These are phyloP conservation scores for Cordyceps farinosa DNA, from an alignment of 2,329 filamentous ascomycete genomes.

Conservation along the genomic window DNA sequence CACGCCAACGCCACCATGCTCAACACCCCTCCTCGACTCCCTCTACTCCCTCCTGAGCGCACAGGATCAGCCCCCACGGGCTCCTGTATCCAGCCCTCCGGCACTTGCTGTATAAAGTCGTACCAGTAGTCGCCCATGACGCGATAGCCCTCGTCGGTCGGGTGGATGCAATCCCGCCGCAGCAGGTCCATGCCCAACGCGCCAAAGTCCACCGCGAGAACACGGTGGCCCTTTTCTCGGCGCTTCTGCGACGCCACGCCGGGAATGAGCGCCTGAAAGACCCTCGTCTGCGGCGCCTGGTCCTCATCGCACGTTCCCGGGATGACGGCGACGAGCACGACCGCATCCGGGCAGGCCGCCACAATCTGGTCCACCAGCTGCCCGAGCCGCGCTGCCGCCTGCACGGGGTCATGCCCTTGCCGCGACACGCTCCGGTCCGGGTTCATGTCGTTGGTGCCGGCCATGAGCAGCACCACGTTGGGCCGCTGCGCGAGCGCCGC, in stretches of 20 bases:
- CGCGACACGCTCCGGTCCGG: neutral
- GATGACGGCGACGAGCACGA: neutral
- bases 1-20: neutral
- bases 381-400: neutral
- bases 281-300: neutral
- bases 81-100: slow-evolving; percentile 21
- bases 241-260: neutral
- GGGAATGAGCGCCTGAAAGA: neutral
- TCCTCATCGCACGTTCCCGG: neutral
- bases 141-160: slow-evolving; percentile 21
- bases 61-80: slow-evolving; percentile 19
- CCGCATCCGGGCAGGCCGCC: neutral
- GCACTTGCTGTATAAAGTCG: slow-evolving; percentile 24
- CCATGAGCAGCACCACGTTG: neutral
- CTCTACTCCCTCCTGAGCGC: neutral
- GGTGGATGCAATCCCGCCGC: slow-evolving; percentile 25
- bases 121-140: slow-evolving; percentile 25
- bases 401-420: neutral
- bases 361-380: neutral
- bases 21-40: neutral
- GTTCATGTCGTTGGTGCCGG: slow-evolving; percentile 5
- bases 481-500: neutral
- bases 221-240: neutral
- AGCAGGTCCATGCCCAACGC: neutral
- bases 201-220: neutral